Conservation (phyloP, 2,329 filamentous ascomycete genomes). For the Orbilia oligospora region DNA sequence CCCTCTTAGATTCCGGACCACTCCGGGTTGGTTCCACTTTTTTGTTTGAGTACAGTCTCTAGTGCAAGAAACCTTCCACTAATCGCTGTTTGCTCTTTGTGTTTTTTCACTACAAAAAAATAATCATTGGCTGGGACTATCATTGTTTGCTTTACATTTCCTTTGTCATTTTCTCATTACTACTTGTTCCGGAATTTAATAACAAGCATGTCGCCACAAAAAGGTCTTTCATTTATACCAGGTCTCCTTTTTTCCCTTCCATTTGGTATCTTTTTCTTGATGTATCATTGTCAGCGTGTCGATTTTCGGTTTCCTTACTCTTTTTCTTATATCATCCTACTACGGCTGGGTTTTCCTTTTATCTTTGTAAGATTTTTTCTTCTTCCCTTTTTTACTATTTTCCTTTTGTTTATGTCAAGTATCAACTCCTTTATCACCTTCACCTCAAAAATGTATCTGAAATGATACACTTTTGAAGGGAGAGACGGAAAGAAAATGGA, state of each 20-base stretch:
- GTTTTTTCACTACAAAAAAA: slow-evolving; percentile 23
- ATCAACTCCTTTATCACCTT: slow-evolving; percentile 11
- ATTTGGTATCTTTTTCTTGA: slow-evolving; percentile 31
- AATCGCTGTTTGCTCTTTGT: slow-evolving; percentile 14
- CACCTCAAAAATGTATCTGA: slow-evolving; percentile 24
- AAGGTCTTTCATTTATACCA: slow-evolving; percentile 60
- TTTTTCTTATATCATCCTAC: slow-evolving; percentile 53
- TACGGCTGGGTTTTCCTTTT: slow-evolving; percentile 51
- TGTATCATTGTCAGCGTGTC: slow-evolving; percentile 62
- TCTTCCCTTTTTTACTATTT: slow-evolving; percentile 8
- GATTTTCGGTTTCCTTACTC: slow-evolving; percentile 28
- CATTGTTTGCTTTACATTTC: slow-evolving; percentile 35
- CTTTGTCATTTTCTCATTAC: slow-evolving; percentile 42
- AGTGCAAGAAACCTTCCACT: not conserved
- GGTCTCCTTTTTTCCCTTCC: slow-evolving; percentile 31
- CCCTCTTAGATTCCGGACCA: slow-evolving; percentile 48
- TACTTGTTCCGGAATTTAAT: slow-evolving; percentile 55
- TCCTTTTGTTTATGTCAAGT: slow-evolving; percentile 24
- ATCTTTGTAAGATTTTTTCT: slow-evolving; percentile 53
- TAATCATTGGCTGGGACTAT: slow-evolving; percentile 25
- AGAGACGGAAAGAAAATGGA: slow-evolving; percentile 25
- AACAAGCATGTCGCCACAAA: slow-evolving; percentile 53
- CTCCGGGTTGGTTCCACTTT: slow-evolving; percentile 28
- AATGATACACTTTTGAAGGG: not conserved
- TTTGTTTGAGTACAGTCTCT: slow-evolving; percentile 36